phyloP scores from a whole-genome alignment of 2,329 filamentous ascomycete species.

The Microcera coccophila region DNA sequence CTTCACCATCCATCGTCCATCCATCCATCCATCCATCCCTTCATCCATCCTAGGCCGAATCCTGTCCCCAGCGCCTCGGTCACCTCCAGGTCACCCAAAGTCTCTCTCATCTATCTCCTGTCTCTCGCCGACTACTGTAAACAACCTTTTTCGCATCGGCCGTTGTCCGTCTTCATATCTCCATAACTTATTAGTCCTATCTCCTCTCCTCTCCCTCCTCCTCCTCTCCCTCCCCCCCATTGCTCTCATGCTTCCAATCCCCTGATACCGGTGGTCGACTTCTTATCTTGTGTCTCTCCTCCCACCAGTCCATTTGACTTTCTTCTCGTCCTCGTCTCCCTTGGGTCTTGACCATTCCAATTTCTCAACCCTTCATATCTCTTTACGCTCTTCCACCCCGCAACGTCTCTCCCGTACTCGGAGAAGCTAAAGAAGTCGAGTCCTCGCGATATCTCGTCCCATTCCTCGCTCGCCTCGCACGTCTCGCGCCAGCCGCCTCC shows the following conservation, averaged over 20 bases:
- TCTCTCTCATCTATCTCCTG: neutral
- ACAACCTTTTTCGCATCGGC: neutral
- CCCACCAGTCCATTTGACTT: too few relatives aligned
- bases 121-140: neutral
- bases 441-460: constrained; percentile 19
- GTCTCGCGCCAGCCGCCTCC: constrained; percentile 7
- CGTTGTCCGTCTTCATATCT: too few relatives aligned
- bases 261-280: too few relatives aligned
- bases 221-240: too few relatives aligned
- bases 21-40: neutral
- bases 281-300: constrained; percentile 1
- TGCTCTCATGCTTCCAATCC: too few relatives aligned
- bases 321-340: neutral
- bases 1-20: neutral
- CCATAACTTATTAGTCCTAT: too few relatives aligned
- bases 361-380: neutral
- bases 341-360: neutral
- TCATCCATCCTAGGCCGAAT: neutral
- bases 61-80: neutral
- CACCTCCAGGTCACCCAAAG: neutral
- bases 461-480: too few relatives aligned
- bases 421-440: constrained; percentile 2
- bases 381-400: neutral
- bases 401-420: too few relatives aligned
- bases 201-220: too few relatives aligned